Conservation (phyloP, 352 stramenopile genomes). For the Aphanomyces invadans region DNA sequence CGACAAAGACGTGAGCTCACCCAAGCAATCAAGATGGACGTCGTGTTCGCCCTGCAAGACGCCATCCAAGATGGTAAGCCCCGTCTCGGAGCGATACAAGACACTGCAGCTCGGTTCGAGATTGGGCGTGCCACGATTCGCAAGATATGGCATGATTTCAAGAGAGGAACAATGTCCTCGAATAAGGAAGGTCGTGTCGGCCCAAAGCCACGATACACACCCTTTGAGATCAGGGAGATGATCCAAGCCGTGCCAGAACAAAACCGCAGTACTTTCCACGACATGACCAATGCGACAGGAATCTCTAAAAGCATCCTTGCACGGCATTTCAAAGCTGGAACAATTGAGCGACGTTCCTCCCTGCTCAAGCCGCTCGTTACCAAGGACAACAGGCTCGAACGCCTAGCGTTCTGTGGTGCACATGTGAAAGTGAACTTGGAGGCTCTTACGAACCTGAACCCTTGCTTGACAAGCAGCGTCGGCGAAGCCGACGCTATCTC, state of each 20-base stretch:
- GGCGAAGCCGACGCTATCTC: background rate
- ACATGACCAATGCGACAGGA: background rate
- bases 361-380: background rate
- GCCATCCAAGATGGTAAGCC: background rate
- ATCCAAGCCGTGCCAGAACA: background rate
- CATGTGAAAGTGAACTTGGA: background rate
- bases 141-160: background rate
- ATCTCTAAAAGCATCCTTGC: background rate
- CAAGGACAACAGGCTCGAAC: background rate
- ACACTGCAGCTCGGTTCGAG: background rate
- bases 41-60: background rate
- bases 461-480: background rate
- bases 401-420: background rate
- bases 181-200: slow-evolving; percentile 2
- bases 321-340: background rate
- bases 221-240: background rate
- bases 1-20: background rate
- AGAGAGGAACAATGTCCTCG: background rate
- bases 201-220: background rate
- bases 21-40: background rate
- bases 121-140: background rate
- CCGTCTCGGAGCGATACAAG: background rate
- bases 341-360: background rate
- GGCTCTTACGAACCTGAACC: background rate
- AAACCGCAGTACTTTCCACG: background rate